Evolutionary conservation across 306 rosid species (phyloP).

Genomic region (Ormosia emarginata): DNA sequence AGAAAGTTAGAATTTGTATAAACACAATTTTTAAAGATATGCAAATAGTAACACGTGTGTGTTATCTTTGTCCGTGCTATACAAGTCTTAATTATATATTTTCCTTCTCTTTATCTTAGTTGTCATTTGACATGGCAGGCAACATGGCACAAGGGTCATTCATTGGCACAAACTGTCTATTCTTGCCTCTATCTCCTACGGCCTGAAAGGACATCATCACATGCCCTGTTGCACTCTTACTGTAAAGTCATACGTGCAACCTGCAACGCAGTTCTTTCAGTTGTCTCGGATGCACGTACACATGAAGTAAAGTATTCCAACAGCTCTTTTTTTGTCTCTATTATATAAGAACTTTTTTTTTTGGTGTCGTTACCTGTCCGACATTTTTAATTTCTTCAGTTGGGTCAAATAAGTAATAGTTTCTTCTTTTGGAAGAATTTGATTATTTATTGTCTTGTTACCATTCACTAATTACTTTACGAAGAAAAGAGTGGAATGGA

Average conservation of each 20-base stretch:
- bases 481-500: not conserved
- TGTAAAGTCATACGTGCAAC: slow-evolving; percentile 83
- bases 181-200: slow-evolving; percentile 91
- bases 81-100: not conserved
- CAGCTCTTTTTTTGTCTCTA: slow-evolving; percentile 34
- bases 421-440: slow-evolving; percentile 9
- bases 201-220: slow-evolving; percentile 82
- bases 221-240: slow-evolving; percentile 80
- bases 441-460: not conserved
- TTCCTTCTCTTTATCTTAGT: slow-evolving; percentile 28
- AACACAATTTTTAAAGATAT: not conserved
- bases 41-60: not conserved
- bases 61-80: not conserved
- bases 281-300: slow-evolving; percentile 90
- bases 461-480: not conserved
- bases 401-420: not conserved
- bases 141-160: slow-evolving; percentile 99
- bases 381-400: not conserved
- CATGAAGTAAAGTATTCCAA: slow-evolving; percentile 98
- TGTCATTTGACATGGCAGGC: slow-evolving; percentile 64
- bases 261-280: slow-evolving; percentile 78
- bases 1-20: not conserved
- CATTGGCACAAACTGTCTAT: slow-evolving; percentile 95
- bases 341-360: not conserved
- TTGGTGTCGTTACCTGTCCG: not conserved